phyloP scores from a whole-genome alignment of 2,329 filamentous ascomycete genomes.

The Cladosporium sp. region DNA sequence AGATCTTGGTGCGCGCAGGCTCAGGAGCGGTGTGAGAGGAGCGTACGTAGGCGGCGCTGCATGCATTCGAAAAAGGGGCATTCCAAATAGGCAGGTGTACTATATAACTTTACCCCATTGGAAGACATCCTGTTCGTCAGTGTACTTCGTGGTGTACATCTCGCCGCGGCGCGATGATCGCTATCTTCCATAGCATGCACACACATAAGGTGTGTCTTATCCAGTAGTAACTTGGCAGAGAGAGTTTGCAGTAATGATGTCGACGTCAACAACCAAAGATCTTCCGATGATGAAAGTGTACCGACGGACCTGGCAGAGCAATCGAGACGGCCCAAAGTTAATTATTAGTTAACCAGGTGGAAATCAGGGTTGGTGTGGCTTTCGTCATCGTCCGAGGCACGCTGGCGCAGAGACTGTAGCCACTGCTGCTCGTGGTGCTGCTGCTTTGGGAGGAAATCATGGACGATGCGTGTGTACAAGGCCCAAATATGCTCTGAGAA shows the following conservation, averaged over 20 bases:
- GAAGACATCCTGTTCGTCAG: not conserved
- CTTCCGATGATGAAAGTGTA: slow-evolving; percentile 1
- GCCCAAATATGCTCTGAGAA: not conserved
- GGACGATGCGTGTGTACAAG: not conserved
- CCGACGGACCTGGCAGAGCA: not conserved
- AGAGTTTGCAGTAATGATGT: slow-evolving; percentile 20
- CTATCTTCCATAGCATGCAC: not conserved
- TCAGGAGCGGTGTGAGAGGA: slow-evolving; percentile 30
- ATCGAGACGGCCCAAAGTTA: not conserved
- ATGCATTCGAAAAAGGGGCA: not conserved
- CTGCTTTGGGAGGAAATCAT: not conserved
- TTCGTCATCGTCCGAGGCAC: not conserved
- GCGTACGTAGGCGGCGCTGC: not conserved
- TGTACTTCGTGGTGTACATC: not conserved
- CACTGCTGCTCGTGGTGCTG: not conserved
- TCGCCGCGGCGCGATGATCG: not conserved
- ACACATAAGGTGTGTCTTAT: not conserved
- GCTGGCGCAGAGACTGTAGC: not conserved
- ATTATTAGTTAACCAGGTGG: not conserved
- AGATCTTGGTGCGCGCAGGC: slow-evolving; percentile 45
- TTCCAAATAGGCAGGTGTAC: not conserved
- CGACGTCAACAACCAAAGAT: not conserved
- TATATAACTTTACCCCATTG: not conserved
- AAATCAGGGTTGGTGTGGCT: not conserved
- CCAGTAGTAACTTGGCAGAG: not conserved